Evolutionary conservation across 208 protist genomes (phyloP).

Genomic region (Trypanosoma conorhini): DNA sequence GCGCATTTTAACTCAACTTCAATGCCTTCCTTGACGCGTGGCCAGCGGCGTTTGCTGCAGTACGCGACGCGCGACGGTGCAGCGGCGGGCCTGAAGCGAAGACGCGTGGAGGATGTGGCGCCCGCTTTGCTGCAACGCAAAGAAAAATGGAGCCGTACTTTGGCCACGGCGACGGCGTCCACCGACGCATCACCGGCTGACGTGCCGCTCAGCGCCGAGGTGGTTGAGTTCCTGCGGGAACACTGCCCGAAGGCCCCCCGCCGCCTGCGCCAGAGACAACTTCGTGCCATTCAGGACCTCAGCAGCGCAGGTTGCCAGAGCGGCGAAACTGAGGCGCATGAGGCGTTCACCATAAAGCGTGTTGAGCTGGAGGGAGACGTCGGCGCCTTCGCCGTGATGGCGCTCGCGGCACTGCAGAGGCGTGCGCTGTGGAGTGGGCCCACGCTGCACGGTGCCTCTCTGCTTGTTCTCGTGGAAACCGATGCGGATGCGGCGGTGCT

Average conservation of each 20-base stretch:
- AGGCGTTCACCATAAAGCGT: conserved; percentile 37
- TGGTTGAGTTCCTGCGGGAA: conserved; percentile 25
- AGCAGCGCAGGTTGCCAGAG: conserved; percentile 1
- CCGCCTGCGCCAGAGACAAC: conserved; percentile 24
- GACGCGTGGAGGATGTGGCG: conserved; percentile 53
- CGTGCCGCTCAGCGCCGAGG: conserved; percentile 11
- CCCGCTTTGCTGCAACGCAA: conserved; percentile 45
- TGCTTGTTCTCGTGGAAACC: conserved; percentile 51
- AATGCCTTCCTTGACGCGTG: conserved; percentile 37
- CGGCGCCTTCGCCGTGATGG: conserved; percentile 28
- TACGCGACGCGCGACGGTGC: conserved; percentile 39
- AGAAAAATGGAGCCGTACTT: conserved; percentile 1
- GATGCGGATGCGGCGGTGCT: conserved; percentile 28
- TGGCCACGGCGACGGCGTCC: neutral
- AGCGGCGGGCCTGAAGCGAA: conserved; percentile 33
- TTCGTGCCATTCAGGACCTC: conserved; percentile 29
- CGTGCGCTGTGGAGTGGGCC: conserved; percentile 1
- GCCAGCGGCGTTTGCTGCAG: conserved; percentile 45
- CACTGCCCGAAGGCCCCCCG: conserved; percentile 16
- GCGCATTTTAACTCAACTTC: neutral
- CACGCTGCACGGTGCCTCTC: conserved; percentile 11
- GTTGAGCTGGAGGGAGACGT: conserved; percentile 24
- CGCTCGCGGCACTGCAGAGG: conserved; percentile 38
- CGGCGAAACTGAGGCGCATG: neutral
- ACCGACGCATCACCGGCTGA: neutral